Evolutionary conservation across 108 stramenopile genomes (phyloP).

Genomic region (Cyclotella baltica): DNA sequence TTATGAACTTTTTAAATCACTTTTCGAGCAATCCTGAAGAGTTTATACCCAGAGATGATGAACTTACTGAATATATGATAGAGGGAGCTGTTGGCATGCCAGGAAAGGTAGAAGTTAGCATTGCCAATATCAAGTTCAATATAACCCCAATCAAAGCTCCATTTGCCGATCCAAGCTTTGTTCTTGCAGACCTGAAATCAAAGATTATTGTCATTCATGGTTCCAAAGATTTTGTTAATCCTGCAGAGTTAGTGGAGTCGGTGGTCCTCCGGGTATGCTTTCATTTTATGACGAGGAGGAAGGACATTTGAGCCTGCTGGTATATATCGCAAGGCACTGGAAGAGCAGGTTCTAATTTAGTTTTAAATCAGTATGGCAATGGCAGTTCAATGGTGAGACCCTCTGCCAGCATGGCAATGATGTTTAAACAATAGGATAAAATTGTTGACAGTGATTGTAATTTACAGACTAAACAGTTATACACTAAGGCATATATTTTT

Average conservation of each 20-base stretch:
- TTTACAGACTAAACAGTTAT: no score
- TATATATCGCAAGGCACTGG: slow-evolving; percentile 27
- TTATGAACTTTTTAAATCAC: slow-evolving; percentile 26
- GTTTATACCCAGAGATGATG: slow-evolving; percentile 13
- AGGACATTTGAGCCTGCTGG: slow-evolving; percentile 26
- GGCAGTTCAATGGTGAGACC: no score
- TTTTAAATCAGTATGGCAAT: no score
- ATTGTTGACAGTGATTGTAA: no score
- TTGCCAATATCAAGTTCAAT: slow-evolving; percentile 37
- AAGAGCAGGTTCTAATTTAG: slow-evolving; percentile 31
- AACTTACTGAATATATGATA: slow-evolving; percentile 10
- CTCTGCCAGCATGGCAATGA: no score
- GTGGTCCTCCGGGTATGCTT: slow-evolving; percentile 22
- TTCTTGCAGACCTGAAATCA: slow-evolving; percentile 16
- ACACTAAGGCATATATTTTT: no score
- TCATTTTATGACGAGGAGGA: slow-evolving; percentile 26
- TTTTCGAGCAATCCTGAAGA: slow-evolving; percentile 24
- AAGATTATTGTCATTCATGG: slow-evolving; percentile 44
- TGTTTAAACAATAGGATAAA: no score
- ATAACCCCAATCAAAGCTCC: slow-evolving; percentile 33
- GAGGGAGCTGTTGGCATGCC: slow-evolving; percentile 30
- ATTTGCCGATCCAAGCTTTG: slow-evolving; percentile 18
- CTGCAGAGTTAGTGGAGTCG: slow-evolving; percentile 16
- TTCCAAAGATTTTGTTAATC: slow-evolving; percentile 18
- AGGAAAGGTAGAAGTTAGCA: slow-evolving; percentile 11